Percentiles rank a stretch among this genome's conserved stretches.
These are phyloP conservation scores for Apophysomyces sp. DNA, from an alignment of 371 early-diverging fungal genomes.

Conservation along the genomic window DNA sequence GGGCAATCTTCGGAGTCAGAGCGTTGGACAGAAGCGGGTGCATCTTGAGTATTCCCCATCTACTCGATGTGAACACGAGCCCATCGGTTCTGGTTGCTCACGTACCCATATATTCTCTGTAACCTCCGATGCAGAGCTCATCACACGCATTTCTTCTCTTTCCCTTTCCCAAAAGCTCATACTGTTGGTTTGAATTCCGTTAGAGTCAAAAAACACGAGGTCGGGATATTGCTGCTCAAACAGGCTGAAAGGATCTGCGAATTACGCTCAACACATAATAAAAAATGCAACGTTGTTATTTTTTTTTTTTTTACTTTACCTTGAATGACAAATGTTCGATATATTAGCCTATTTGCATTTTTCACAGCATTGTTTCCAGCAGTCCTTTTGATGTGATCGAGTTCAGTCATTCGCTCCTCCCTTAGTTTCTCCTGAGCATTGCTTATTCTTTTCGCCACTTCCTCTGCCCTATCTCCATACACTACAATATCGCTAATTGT, in stretches of 20 bases:
- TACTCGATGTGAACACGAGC: constrained; percentile 11
- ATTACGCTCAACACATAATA: neutral
- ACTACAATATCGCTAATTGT: constrained; percentile 58
- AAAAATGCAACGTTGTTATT: no score
- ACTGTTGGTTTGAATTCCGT: constrained; percentile 34
- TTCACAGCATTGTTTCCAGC: constrained; percentile 23
- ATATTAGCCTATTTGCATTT: constrained; percentile 31
- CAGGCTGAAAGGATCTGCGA: constrained; percentile 40
- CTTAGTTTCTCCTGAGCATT: constrained; percentile 44
- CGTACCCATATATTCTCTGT: constrained; percentile 61
- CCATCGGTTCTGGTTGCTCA: neutral
- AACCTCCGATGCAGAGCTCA: constrained; percentile 57
- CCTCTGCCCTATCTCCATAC: constrained; percentile 39
- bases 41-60: constrained; percentile 64
- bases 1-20: constrained; percentile 8
- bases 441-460: constrained; percentile 40
- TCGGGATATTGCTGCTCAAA: constrained; percentile 54
- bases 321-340: constrained; percentile 47
- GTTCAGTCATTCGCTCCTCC: constrained; percentile 8
- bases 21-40: constrained; percentile 31
- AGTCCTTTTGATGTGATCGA: constrained; percentile 6
- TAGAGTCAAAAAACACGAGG: constrained; percentile 41
- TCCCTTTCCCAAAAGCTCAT: constrained; percentile 56
- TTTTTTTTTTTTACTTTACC: constrained; percentile 31
- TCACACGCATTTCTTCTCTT: constrained; percentile 52